Base-by-base conservation (phyloP, 805 yeast genomes). In the Jamesozyma spencerorum region DNA sequence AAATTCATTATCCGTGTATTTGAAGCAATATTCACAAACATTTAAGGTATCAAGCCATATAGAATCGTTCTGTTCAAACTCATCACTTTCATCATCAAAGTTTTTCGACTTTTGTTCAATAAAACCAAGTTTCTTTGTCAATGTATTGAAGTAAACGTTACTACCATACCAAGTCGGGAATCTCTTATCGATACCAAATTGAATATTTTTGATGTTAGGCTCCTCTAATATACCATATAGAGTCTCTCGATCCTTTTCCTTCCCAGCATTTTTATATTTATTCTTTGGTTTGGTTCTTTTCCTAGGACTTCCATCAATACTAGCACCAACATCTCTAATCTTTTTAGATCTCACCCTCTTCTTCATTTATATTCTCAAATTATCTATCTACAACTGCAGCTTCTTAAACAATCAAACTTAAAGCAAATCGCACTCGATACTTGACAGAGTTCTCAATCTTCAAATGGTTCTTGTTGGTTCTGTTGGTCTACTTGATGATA, bases 121-220 rank as follows among this genome's bases (percentile, higher is more conserved):
- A 32, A 31, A 36, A 13, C 50, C 47, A n/a, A 47, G 29, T 12
- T 20, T 33, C 11, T 17, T n/a, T 8, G 37, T 27, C 5, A 31
- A 35, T 12, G 60, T 62, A 36, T 68, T 68, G 47, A 87, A 85
- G 56, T 85, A 81, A 1, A 86, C 94, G 3, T 85, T 74, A 51
- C 83, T 82, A 0, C 94, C 92, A 57, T 82, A 87, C 96, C 97
- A 86, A 2, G 97, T 81, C 40, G 77, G 71, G 46, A 88, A 77
- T 43, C 72, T 72, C 48, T 68, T 71, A 17, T 71, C 68, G 18
- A 53, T 18, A 0, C 96, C 97, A 45, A 85, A 74, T 27, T 69
- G 71, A 7, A 90, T 84, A 19, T 71, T 58, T 6, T 57, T 61
- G 33, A 88, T 78, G 64, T 88, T 88, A 12, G 84, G 69, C 40